Percentiles rank a stretch among this genome's conserved stretches.
phyloP scores from a whole-genome alignment of 208 protist species.

The Porcisia hertigi region DNA sequence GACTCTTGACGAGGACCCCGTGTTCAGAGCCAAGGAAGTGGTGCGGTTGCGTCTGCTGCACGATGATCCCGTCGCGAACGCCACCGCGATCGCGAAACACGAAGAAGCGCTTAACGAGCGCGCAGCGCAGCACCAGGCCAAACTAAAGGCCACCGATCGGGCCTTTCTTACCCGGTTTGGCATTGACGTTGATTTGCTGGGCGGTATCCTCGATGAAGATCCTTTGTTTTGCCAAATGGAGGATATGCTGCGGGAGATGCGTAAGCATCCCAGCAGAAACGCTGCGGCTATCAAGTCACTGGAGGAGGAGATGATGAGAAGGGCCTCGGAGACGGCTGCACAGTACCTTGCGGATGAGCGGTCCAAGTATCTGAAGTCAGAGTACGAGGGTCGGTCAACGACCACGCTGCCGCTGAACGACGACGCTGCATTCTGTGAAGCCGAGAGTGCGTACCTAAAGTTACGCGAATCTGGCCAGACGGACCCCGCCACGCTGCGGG shows the following conservation, averaged over 20 bases:
- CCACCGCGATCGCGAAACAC: conserved; percentile 22
- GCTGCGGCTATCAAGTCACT: conserved; percentile 32
- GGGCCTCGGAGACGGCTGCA: conserved; percentile 19
- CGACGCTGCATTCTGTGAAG: conserved; percentile 41
- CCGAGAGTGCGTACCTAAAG: conserved; percentile 44
- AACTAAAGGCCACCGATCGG: conserved; percentile 29
- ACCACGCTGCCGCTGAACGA: conserved; percentile 35
- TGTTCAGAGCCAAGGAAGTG: conserved; percentile 58
- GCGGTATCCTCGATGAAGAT: conserved; percentile 37
- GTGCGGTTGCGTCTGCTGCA: conserved; percentile 34
- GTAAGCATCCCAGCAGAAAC: conserved; percentile 39
- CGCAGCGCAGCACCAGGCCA: conserved; percentile 14
- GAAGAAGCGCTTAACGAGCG: conserved; percentile 44
- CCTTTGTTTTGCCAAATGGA: conserved; percentile 30
- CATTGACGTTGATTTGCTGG: conserved; percentile 18
- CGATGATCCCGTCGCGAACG: conserved; percentile 13
- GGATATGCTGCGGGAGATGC: conserved; percentile 40
- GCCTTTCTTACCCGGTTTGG: conserved; percentile 39
- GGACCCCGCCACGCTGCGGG: conserved; percentile 21
- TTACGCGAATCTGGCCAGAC: conserved; percentile 30
- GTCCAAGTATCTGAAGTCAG: conserved; percentile 24
- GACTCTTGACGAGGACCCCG: conserved; percentile 36
- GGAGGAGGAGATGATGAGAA: conserved; percentile 42
- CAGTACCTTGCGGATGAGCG: conserved; percentile 23
- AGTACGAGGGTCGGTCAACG: conserved; percentile 48